A percentile compares a stretch with the other conserved stretches of the same genome.
Conservation (phyloP, 495 filamentous ascomycete species). For the Penicillium odoratum region DNA sequence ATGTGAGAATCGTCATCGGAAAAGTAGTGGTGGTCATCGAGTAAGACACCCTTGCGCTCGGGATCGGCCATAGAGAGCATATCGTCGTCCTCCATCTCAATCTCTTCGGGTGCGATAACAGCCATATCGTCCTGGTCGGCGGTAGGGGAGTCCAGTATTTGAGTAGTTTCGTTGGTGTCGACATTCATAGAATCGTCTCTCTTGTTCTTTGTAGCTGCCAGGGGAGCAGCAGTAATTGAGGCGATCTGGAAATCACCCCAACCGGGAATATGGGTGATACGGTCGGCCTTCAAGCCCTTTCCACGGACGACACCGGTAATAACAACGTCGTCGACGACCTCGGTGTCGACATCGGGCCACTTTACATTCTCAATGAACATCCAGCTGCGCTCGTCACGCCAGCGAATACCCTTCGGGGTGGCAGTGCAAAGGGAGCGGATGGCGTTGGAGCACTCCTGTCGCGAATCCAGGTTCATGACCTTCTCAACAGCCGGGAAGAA, state of each 20-base stretch:
- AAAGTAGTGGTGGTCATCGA: conserved; percentile 98
- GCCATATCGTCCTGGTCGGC: conserved; percentile 79
- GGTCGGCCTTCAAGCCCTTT: conserved; percentile 81
- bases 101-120: conserved; percentile 81
- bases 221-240: conserved; percentile 73
- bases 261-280: conserved; percentile 86
- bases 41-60: conserved; percentile 73
- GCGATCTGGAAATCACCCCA: conserved; percentile 96
- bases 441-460: conserved; percentile 85
- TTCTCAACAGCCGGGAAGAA: conserved; percentile 90
- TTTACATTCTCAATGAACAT: conserved; percentile 83
- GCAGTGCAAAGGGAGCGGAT: conserved; percentile 87
- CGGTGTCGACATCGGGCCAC: conserved; percentile 57
- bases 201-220: conserved; percentile 53
- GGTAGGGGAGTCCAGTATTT: conserved; percentile 66
- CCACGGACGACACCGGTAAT: conserved; percentile 89
- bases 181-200: conserved; percentile 68
- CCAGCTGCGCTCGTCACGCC: conserved; percentile 94
- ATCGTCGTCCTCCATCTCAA: conserved; percentile 71
- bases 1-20: conserved; percentile 80
- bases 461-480: conserved; percentile 77
- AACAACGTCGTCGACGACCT: conserved; percentile 56
- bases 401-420: conserved; percentile 85
- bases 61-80: conserved; percentile 55
- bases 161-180: conserved; percentile 52